Percentiles rank a stretch among this genome's conserved stretches.
phyloP scores from a whole-genome alignment of 1,284 basidiomycete genomes.

The Kwoniella shivajii region DNA sequence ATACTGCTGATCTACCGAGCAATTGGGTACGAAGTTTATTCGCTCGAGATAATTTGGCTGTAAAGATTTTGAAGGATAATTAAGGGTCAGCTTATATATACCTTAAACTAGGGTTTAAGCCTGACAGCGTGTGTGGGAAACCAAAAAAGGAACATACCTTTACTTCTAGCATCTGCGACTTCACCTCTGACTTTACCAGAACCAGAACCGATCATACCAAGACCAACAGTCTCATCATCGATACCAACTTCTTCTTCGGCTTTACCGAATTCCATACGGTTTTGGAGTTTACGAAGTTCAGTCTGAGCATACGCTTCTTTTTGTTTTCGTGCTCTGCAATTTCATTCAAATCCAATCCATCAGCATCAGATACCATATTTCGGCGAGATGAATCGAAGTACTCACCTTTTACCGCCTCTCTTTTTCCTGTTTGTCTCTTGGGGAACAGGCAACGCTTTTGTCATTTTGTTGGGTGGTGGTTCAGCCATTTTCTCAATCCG shows the following conservation, averaged over 20 bases:
- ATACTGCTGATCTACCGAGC: slow-evolving; percentile 70
- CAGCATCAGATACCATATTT: neutral
- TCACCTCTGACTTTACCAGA: slow-evolving; percentile 87
- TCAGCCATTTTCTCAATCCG: slow-evolving; percentile 90
- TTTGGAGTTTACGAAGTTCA: slow-evolving; percentile 94
- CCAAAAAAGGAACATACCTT: slow-evolving; percentile 62
- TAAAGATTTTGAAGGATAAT: too few relatives aligned
- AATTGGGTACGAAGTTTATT: slow-evolving; percentile 88
- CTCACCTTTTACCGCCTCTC: slow-evolving; percentile 87
- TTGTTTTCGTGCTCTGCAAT: slow-evolving; percentile 80
- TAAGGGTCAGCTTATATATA: too few relatives aligned
- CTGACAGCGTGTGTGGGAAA: neutral
- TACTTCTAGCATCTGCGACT: slow-evolving; percentile 80
- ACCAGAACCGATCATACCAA: slow-evolving; percentile 90
- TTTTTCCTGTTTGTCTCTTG: slow-evolving; percentile 94
- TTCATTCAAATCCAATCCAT: neutral
- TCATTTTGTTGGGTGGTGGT: slow-evolving; percentile 90
- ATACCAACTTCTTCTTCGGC: slow-evolving; percentile 94
- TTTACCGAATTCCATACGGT: slow-evolving; percentile 94
- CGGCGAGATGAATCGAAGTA: too few relatives aligned
- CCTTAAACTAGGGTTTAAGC: too few relatives aligned
- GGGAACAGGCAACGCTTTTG: slow-evolving; percentile 93
- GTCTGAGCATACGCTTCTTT: slow-evolving; percentile 98
- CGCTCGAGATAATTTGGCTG: slow-evolving; percentile 94
- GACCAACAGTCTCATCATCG: slow-evolving; percentile 92